Evolutionary conservation across 495 filamentous ascomycete genomes (phyloP), one percentile per base, ranked within the genome.

Genomic region (Chaetomium fimeti): DNA sequence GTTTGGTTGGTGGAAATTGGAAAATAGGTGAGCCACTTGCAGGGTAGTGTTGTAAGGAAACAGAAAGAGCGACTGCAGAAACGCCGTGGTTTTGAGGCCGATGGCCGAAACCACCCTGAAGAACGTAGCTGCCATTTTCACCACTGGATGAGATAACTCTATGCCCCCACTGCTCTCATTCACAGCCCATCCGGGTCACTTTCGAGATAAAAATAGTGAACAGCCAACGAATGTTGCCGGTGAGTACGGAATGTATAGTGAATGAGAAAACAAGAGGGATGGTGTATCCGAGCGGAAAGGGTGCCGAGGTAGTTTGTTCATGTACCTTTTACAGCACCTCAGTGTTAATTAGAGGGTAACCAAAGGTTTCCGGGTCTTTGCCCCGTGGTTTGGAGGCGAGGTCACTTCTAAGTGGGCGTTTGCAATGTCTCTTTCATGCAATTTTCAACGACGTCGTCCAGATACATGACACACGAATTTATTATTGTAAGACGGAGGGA

Each of bases 41-140:
- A 67, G 68, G 25, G 74, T 40, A 27, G 59, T 49, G 54, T 64
- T 63, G 48, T 68, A 55, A 48, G 73, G 48, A 20, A 73, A 64
- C 43, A 66, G 51, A 40, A 72, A 62, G 56, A 72, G 53, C 38
- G 68, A 69, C 62, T 67, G 71, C 56, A 75, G 52, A 55, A 70
- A 68, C 29, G 61, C 65, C 45, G 60, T 43, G 54, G 70, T 61
- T 43, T 67, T 67, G 52, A 66, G 73, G 59, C 72, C 67, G 29
- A 63, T 53, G 62, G 67, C 70, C 63, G 64, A 48, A 32, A 69
- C 48, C 51, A 67, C 65, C 51, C 62, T 43, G 64, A 66, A 64
- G 62, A 70, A 57, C 57, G 72, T 60, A 62, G 61, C 53, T 62
- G 71, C 68, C 73, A 74, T 74, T 62, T 68, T 70, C 38, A 27